Evolutionary conservation across 371 early-diverging fungal species (phyloP), one percentile per base, ranked within the genome.

Genomic region (Rhizopus microsporus): DNA sequence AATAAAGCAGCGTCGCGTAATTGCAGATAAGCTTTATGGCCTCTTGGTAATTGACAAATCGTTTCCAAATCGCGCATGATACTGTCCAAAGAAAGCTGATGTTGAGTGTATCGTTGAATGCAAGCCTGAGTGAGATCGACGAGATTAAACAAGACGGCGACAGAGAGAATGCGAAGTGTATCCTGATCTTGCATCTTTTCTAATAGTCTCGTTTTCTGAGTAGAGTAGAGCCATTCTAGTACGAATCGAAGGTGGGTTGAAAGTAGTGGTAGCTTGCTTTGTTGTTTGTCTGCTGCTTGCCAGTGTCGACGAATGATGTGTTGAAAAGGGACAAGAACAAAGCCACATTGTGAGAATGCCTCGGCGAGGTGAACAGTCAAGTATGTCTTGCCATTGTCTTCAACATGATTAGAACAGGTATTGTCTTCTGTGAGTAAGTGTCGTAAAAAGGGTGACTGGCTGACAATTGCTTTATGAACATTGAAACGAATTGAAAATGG

Each of bases 271-370:
- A 46, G 58, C 15, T 17, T 35, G 37, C 17, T 13, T 3, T 54
- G 44, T 8, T 23, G 37, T n/a, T 46, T 15, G 32, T 49, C 40
- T 9, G 71, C 57, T 35, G 62, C 64, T 59, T 76, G 73, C 77
- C 73, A 77, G 42, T 74, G 60, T 15, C 78, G 72, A 30, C 72
- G 63, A 29, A 77, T 61, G 42, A 77, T 77, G 50, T 77, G 78
- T 37, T 77, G 74, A 50, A 72, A 74, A 0, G 78, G 78, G 1
- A 72, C 67, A 13, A 77, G 48, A 1, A 74, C 54, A 38, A 77
- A 77, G 8, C 69, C 71, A 43, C 72, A 64, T 1, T 70, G 59
- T 1, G 62, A 34, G 13, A 72, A 54, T 0, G 72, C 78, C 15
- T 62, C 48, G n/a, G 70, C 54, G 4, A 77, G 57, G 51, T 77